phyloP scores from a whole-genome alignment of 169 alveolate genomes.

The Eimeria praecox region DNA sequence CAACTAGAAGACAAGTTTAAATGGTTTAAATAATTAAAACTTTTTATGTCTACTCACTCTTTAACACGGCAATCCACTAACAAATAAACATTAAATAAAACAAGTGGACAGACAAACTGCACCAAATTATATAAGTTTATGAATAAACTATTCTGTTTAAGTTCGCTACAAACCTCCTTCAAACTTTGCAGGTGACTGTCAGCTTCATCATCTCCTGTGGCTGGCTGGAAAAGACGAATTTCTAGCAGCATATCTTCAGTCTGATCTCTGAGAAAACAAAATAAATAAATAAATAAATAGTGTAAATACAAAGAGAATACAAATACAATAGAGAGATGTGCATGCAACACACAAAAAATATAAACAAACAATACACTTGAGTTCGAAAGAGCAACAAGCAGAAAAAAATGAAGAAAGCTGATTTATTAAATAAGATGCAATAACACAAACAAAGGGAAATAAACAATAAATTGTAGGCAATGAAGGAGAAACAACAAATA shows the following conservation, averaged over 20 bases:
- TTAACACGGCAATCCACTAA: no score
- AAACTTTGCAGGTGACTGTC: slow-evolving; percentile 86
- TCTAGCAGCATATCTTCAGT: slow-evolving; percentile 87
- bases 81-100: no score
- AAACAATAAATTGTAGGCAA: background rate
- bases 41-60: no score
- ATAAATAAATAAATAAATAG: background rate
- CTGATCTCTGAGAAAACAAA: slow-evolving; percentile 24
- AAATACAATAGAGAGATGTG: background rate
- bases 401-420: background rate
- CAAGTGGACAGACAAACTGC: no score
- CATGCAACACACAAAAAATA: background rate
- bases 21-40: no score
- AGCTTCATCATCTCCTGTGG: slow-evolving; percentile 87
- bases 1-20: no score
- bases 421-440: background rate
- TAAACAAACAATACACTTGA: background rate
- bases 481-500: background rate
- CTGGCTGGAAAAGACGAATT: slow-evolving; percentile 87
- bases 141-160: background rate
- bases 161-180: slow-evolving; percentile 84
- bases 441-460: no score
- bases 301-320: background rate
- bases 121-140: no score
- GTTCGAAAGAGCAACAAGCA: background rate